phyloP scores from a whole-genome alignment of 2,329 filamentous ascomycete genomes.

The Dactylellina cionopaga region DNA sequence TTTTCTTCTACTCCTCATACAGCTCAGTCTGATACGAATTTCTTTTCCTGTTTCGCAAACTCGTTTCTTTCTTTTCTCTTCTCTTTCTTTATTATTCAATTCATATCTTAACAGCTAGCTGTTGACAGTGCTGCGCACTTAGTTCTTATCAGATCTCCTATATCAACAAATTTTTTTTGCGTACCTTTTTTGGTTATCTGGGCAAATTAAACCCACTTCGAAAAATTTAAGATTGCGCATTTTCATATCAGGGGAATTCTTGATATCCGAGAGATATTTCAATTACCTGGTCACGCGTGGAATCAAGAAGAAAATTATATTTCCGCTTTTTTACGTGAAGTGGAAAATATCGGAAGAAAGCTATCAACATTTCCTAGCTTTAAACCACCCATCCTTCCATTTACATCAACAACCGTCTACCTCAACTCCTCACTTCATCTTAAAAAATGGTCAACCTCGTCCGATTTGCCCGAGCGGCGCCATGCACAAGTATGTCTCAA shows the following conservation, averaged over 20 bases:
- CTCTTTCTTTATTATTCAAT: conserved; percentile 37
- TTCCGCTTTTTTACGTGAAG: no score
- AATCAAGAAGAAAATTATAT: no score
- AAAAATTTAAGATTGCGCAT: conserved; percentile 40
- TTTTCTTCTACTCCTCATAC: conserved; percentile 38
- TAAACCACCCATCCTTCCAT: conserved; percentile 10
- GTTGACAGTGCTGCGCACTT: conserved; percentile 49
- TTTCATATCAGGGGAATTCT: conserved; percentile 34
- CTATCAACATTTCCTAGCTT: conserved; percentile 17
- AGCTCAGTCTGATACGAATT: conserved; percentile 52
- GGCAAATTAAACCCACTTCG: conserved; percentile 44
- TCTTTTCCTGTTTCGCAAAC: conserved; percentile 35
- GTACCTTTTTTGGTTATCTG: conserved; percentile 11
- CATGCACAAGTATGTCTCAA: conserved; percentile 49
- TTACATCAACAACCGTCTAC: conserved; percentile 8
- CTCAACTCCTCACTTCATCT: neutral
- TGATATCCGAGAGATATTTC: conserved; percentile 17
- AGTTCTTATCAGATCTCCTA: conserved; percentile 25
- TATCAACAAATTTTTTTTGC: conserved; percentile 9
- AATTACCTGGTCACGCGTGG: conserved; percentile 5
- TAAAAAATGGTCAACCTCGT: conserved; percentile 42
- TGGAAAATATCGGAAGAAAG: conserved; percentile 6
- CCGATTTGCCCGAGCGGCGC: conserved; percentile 47
- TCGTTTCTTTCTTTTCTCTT: conserved; percentile 31
- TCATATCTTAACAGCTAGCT: conserved; percentile 48